Evolutionary conservation across 352 stramenopile species (phyloP), one percentile per base, ranked within the genome.

Genomic region (Globisporangium spinosum): DNA sequence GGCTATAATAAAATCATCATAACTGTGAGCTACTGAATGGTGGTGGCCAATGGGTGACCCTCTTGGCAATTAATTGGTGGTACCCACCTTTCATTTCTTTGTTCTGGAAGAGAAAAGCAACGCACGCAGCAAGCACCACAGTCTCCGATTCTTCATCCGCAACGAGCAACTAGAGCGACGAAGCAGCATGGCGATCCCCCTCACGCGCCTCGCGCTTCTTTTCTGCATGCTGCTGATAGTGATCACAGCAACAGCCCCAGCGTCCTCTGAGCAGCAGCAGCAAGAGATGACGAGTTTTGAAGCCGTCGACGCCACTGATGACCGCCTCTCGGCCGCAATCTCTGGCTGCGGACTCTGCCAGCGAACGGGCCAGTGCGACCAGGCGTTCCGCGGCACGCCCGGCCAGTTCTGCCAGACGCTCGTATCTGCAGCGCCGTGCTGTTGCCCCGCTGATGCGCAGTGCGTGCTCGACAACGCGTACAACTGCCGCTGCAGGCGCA

Each of bases 391-490:
- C 25, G 80, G 82, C 23, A 63, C 68, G 8, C 80, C 74, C 0
- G 83, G 83, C 0, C 81, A 92, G 60, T 92, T 92, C 64, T 92
- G 83, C 65, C 71, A 84, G 29, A 80, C 77, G 35, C 56, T 92
- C 49, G 71, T 74, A 27, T 83, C 78, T 0, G 80, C 80, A 3
- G 71, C 76, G 15, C 82, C 84, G 22, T 92, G 84, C 61, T 92
- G 84, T 68, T 92, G 84, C 23, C 84, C 84, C 20, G 25, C 22
- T 4, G 73, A 84, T 63, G 74, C 84, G 9, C 78, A 90, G 69
- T 92, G 84, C 49, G 82, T 78, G 27, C 59, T 71, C 17, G 69
- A 72, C 43, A 89, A 70, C 58, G 69, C 65, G 15, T 92, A 89
- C 70, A 79, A 79, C 51, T 92, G 84, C 58, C 82, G 84, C 38